phyloP scores from a whole-genome alignment of 495 filamentous ascomycete genomes.

The Staphylotrichum longicolle region DNA sequence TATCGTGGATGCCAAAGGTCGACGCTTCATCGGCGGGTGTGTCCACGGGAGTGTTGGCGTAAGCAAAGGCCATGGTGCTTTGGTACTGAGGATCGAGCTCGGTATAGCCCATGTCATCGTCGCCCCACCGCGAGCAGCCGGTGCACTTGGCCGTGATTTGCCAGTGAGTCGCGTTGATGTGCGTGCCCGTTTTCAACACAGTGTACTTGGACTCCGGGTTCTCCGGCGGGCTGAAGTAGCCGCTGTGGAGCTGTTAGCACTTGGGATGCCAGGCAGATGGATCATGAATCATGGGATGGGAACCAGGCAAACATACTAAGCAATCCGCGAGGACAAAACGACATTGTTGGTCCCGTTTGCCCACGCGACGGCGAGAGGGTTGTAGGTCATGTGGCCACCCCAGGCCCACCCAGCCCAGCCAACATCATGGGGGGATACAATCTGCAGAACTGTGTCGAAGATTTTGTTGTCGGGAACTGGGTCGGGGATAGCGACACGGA shows the following conservation, averaged over 20 bases:
- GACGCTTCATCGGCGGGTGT: constrained; percentile 34
- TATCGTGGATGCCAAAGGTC: constrained; percentile 47
- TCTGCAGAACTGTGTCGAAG: constrained; percentile 46
- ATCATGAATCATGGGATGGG: background rate
- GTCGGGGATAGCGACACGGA: constrained; percentile 43
- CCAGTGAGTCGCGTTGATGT: constrained; percentile 48
- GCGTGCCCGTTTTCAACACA: constrained; percentile 41
- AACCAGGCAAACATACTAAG: constrained; percentile 37
- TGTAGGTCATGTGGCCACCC: constrained; percentile 50
- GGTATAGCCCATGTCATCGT: constrained; percentile 41
- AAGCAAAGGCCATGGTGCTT: constrained; percentile 44
- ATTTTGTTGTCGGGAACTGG: constrained; percentile 31
- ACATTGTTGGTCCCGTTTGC: constrained; percentile 40
- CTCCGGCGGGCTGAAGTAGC: constrained; percentile 43
- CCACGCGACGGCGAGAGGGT: constrained; percentile 47
- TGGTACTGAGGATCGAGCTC: constrained; percentile 39
- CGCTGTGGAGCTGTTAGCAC: constrained; percentile 32
- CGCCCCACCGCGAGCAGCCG: constrained; percentile 45
- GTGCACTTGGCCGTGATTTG: constrained; percentile 45
- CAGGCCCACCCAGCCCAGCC: constrained; percentile 50
- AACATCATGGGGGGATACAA: constrained; percentile 38
- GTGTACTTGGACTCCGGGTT: constrained; percentile 41
- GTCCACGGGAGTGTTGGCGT: constrained; percentile 36
- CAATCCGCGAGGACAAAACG: constrained; percentile 41
- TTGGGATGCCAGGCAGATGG: background rate